Evolutionary conservation across 1,284 basidiomycete species (phyloP).

Genomic region (Cutaneotrichosporon daszewskae): DNA sequence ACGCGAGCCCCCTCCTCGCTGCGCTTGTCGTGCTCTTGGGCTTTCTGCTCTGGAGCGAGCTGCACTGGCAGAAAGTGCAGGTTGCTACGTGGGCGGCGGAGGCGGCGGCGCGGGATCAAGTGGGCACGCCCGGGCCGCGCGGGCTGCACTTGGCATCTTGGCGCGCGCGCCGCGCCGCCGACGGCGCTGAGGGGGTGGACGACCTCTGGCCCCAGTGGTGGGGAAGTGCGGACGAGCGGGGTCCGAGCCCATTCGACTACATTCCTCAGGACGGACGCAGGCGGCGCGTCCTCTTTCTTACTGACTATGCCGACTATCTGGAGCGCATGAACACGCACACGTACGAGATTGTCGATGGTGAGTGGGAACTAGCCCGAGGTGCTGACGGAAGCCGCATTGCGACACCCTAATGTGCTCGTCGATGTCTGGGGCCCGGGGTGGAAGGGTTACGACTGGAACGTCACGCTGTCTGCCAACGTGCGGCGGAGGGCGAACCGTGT

Average conservation of each 20-base stretch:
- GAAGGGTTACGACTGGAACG: constrained; percentile 37
- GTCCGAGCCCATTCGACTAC: constrained; percentile 41
- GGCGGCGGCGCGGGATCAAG: neutral
- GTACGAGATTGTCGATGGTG: constrained; percentile 45
- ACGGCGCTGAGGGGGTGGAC: neutral
- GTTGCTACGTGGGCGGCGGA: neutral
- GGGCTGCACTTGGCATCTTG: neutral
- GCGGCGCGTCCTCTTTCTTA: constrained; percentile 42
- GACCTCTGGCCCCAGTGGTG: constrained; percentile 37
- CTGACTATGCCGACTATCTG: constrained; percentile 45
- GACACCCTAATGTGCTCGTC: constrained; percentile 38
- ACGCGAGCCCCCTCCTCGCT: too few species aligned
- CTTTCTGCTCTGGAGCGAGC: neutral
- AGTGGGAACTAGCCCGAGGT: neutral
- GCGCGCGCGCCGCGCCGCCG: neutral
- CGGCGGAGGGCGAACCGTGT: constrained; percentile 31
- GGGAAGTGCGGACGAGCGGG: constrained; percentile 39
- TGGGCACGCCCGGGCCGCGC: neutral
- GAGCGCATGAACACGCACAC: constrained; percentile 47
- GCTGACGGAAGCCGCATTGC: constrained; percentile 31
- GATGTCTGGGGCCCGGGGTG: constrained; percentile 48
- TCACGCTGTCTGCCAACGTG: constrained; percentile 41
- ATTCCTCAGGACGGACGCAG: constrained; percentile 14
- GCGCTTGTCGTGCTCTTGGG: too few species aligned
- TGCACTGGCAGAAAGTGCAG: neutral